Base-by-base conservation (phyloP, 1,284 basidiomycete species). In the Sporisorium iseilematis-ciliati region DNA sequence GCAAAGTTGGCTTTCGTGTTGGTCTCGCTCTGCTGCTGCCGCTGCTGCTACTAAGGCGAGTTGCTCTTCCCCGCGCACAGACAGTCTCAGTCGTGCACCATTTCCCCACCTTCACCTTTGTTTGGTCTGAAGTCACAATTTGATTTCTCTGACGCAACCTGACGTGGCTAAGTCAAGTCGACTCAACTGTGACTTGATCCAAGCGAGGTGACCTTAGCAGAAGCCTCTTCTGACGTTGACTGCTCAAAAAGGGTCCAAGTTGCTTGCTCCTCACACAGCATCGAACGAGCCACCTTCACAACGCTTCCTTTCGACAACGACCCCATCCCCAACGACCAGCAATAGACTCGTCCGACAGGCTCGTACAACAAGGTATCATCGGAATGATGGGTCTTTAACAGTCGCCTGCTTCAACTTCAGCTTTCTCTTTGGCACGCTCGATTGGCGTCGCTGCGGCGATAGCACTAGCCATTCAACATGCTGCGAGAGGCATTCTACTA, bases 401-500 rank as follows among this genome's bases (percentile, higher is more conserved):
- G n/a, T 11, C 52, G n/a, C n/a, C 29, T 31, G 52, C 14, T 14
- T n/a, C 52, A 31, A 25, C 16, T 18, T 0, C 26, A 40, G 40
- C 40, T 42, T 25, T 31, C 25, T 21, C 50, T 49, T 18, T 21
- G 21, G 4, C 6, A 29, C 45, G 23, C 45, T 18, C 10, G 23
- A 7, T 46, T 14, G 7, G 46, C 46, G 26, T 31, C 18, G 46
- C 26, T 49, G 18, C 26, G 16, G 48, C 35, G 35, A 38, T 38
- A 11, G 35, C 35, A 38, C 35, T 38, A 12, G 12, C 35, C 16
- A 14, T 12, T 49, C 57, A 51, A 4, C 38, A 78, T 79, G 78
- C 35, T 80, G 52, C 73, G 74, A 21, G 78, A 77, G 48, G 65
- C 76, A 21, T 81, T 82, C 67, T 78, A 80, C 73, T 84, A 84